Evolutionary conservation across 345 rosid genomes (phyloP), one percentile per base, ranked within the genome.

Genomic region (Heritiera littoralis): DNA sequence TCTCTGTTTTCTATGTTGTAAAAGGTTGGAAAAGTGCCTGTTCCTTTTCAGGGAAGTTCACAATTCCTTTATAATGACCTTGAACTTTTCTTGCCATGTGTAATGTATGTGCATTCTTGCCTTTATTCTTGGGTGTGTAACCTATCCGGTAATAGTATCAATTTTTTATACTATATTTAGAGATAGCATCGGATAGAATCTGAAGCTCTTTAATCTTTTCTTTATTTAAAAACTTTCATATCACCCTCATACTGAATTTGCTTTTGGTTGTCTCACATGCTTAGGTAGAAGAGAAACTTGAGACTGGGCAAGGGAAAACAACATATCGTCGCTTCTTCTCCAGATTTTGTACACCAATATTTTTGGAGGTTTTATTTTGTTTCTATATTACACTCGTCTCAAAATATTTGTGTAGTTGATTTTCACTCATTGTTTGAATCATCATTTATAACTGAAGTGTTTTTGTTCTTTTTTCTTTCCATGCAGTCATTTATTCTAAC

Each of bases 231-330:
- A 35, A 9, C 30, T 40, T 38, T 17, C 10, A 13, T 38, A 20
- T 46, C 3, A 48, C 7, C 4, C 54, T 35, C 74, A 46, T 66
- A 46, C 23, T 79, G 60, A 30, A 35, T 71, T 46, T 49, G 68
- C 35, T 1, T 46, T 56, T 61, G 45, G 59, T 69, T 45, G 14
- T 72, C 78, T 67, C n/a, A 55, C 76, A 56, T 77, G 8, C 81
- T 58, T 83, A 97, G 99, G 98, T 97, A 64, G 99, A 97, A 87
- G 99, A 97, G 88, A 94, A 94, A 85, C 98, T 97, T 18, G 99
- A 97, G 81, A 35, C 90, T 59, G 94, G 93, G 55, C 98, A 94
- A 87, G 98, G 94, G 74, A 97, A 97, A 80, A 87, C 98, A 77
- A 55, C 82, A 30, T 86, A 78, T 77, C 97, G 98, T 13, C 98